Conservation (phyloP, 2,329 filamentous ascomycete genomes). For the Samsoniella hepiali region DNA sequence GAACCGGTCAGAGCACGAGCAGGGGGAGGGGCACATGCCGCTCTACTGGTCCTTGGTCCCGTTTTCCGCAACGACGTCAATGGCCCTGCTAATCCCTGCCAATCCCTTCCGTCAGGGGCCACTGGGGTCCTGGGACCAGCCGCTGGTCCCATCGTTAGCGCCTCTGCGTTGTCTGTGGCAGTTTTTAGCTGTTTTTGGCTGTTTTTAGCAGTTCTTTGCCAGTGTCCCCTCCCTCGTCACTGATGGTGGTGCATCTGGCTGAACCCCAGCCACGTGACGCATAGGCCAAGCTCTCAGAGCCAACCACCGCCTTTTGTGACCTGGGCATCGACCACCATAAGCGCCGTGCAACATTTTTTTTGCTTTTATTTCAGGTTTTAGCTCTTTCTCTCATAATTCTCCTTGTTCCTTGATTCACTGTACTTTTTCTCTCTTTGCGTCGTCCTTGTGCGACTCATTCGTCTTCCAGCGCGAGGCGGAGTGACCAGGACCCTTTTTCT, state of each 20-base stretch:
- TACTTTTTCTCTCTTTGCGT: background rate
- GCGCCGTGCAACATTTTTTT: slow-evolving; percentile 1
- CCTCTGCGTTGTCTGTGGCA: background rate
- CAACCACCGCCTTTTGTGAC: slow-evolving; percentile 18
- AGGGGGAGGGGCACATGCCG: background rate
- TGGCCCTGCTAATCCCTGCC: background rate
- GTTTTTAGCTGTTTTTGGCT: background rate
- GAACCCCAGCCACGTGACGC: slow-evolving; percentile 18
- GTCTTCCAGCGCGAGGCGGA: background rate
- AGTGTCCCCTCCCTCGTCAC: background rate
- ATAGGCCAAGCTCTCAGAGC: slow-evolving; percentile 4
- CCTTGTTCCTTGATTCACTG: background rate
- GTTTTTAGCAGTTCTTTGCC: background rate
- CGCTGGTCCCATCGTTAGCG: background rate
- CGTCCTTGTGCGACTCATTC: background rate
- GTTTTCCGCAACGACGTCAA: background rate
- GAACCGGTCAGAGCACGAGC: background rate
- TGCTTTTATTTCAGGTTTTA: background rate
- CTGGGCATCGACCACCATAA: slow-evolving; percentile 5
- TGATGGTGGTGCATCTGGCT: background rate
- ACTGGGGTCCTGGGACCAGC: background rate
- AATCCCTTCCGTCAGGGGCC: background rate
- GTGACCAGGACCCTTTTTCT: background rate
- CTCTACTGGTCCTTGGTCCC: background rate
- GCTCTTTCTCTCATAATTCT: background rate